Base-by-base conservation (phyloP, 1,284 basidiomycete species). In the Heterobasidion parviporum region DNA sequence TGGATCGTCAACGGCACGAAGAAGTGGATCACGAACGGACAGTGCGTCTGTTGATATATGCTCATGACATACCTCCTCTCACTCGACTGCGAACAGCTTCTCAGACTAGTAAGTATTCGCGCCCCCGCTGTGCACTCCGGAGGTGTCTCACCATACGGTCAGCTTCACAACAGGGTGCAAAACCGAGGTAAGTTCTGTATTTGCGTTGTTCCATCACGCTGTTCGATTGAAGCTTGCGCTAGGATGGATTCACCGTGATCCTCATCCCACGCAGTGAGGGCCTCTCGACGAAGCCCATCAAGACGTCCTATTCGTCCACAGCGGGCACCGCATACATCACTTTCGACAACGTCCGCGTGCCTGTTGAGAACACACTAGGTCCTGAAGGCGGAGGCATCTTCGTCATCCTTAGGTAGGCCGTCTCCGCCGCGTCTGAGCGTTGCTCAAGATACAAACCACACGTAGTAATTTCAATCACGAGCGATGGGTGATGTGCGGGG, bases 21-120 rank as follows among this genome's bases (percentile, higher is more conserved):
- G 72, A 90, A 89, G 83, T 97, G 94, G 94, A 98, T 98, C 65
- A 95, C 94, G 49, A 97, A 95, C 64, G 94, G 93, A 49, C 82
- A 75, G 8, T 90, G 87, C 64, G 80, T 26, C 5, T 5, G 5
- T 26, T 26, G 26, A 26, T 26, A 26, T 26, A 26, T 26, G 26
- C 0, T 26, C 26, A 26, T 6, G 26, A 26, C 6, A 4, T 5
- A 6, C 26, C 6, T 26, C 26, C 26, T 26, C 26, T 26, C 26
- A 26, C 26, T 26, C 26, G 26, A 26, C 26, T 26, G 4, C 26
- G 26, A 26, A 26, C 26, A 26, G 26, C 26, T 26, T 26, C 26
- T 26, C 26, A 26, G 26, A 26, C 26, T 26, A 26, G 26, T 26
- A 26, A 26, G 26, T 26, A 26, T 26, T 26, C 26, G 26, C 26